Base-by-base conservation (phyloP, 1,284 basidiomycete genomes). In the Puccinia triticina region DNA sequence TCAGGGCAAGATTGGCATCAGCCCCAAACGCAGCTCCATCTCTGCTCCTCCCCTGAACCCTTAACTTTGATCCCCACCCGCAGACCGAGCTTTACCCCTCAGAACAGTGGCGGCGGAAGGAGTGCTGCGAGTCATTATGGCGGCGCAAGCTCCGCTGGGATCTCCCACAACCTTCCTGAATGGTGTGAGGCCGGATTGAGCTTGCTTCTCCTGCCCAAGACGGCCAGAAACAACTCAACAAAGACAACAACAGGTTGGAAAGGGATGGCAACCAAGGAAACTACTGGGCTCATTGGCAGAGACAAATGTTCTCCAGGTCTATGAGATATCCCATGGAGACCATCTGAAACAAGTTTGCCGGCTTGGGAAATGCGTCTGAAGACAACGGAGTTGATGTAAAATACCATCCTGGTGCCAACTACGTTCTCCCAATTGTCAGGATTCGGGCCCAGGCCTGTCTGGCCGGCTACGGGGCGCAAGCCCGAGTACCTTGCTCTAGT, bases 151-250 rank as follows among this genome's bases (percentile, higher is more conserved):
- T 23, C 46, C 2, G 29, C 57, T 29, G 57, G 29, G 5, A 72
- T 73, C 50, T 55, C 79, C 57, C 50, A 82, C 26, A 61, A 69
- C n/a, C 53, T 82, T 21, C 37, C 79, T 4, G 72, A 46, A 50
- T 82, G 79, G 79, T 82, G 79, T 43, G 79, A 72, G 23, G 59
- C 23, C 48, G 40, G 75, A 10, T 67, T 82, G 29, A 55, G 59
- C 43, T 40, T 82, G 21, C 61, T 82, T 40, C 46, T 82, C 26
- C 48, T 75, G 26, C 79, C 79, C 50, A 48, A 75, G 21, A 57
- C 69, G n/a, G 40, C 34, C 21, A 67, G 14, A 1, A 75, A 10
- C 21, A n/a, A n/a, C n/a, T n/a, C n/a, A n/a, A n/a, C n/a, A n/a
- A n/a, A n/a, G n/a, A 29, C 34, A n/a, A 4, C 64, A 11, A 29